A percentile compares a stretch with the other conserved stretches of the same genome.
phyloP scores from a whole-genome alignment of 1,139 yeast genomes.

The Pichiaceae sp. region DNA sequence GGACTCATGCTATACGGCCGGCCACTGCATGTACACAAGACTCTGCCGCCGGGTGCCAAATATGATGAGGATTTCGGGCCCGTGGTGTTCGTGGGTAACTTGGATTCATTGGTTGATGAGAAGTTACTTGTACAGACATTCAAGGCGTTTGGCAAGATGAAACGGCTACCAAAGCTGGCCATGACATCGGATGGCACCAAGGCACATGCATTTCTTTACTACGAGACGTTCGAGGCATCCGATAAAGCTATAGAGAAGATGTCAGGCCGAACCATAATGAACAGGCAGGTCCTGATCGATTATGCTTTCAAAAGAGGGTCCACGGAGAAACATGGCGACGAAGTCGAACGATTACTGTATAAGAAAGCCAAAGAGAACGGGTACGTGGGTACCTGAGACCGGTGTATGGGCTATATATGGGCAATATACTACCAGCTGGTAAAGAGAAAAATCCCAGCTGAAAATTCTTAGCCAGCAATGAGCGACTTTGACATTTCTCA shows the following conservation, averaged over 20 bases:
- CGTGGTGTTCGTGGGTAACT: conserved; percentile 61
- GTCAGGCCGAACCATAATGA: conserved; percentile 65
- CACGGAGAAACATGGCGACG: conserved; percentile 67
- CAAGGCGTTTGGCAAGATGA: conserved; percentile 58
- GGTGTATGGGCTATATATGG: too few relatives aligned
- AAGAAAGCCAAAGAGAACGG: conserved; percentile 46
- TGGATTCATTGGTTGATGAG: conserved; percentile 65
- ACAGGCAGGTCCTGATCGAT: conserved; percentile 48
- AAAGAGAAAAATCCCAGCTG: too few relatives aligned
- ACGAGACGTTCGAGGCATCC: conserved; percentile 53
- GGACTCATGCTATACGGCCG: conserved; percentile 63
- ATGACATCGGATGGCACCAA: conserved; percentile 25
- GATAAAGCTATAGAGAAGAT: conserved; percentile 67
- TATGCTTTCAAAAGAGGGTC: conserved; percentile 70
- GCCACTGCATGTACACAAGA: conserved; percentile 45
- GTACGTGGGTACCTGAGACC: too few relatives aligned
- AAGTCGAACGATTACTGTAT: conserved; percentile 66
- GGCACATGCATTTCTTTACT: conserved; percentile 42
- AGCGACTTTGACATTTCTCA: conserved; percentile 47
- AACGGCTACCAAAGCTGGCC: conserved; percentile 39
- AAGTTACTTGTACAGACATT: conserved; percentile 52
- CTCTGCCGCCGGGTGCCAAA: background rate
- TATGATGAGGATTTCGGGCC: conserved; percentile 50
- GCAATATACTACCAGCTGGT: too few relatives aligned
- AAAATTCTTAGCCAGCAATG: conserved; percentile 7